Base-by-base conservation (phyloP, 2,329 filamentous ascomycete species). In the Pestalotiopsis sp. region DNA sequence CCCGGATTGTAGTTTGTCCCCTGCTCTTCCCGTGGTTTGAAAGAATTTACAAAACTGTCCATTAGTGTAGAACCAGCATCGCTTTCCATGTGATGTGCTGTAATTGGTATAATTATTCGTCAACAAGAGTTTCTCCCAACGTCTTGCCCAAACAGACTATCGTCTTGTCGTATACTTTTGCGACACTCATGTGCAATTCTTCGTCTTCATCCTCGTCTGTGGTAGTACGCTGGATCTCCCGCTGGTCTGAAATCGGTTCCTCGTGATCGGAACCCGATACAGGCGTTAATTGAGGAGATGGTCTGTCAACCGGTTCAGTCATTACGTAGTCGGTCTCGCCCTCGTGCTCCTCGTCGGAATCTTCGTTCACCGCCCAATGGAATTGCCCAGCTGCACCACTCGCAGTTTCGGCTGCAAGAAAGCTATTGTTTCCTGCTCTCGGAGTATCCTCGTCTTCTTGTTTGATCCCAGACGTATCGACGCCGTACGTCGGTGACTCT, bases 91-190 rank as follows among this genome's bases (percentile, higher is more conserved):
- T 59, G 57, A 23, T 36, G 25, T 58, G 57, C 27, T 31, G 17
- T 39, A 36, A 27, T 20, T 2, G 59, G 25, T 11, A 36, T 36
- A 36, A 27, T 60, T 23, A 59, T 31, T 71, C 67, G 49, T 68
- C 70, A 20, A 70, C 58, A 31, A 71, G 59, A 13, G 70, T 64
- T 64, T 83, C 82, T 14, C 87, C 90, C 36, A 96, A 79, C 12
- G 87, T 85, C 74, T 91, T 90, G 0, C 92, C 93, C 14, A 97
- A 80, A 75, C 92, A 86, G 52, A 93, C 87, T 72, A 97, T 88
- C 0, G 93, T 96, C 74, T 87, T 87, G 78, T 96, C 93, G 80
- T 96, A 97, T 2, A 97, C 90, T 71, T 86, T 87, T 0, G 90
- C 93, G 64, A 92, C 88, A 71, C 92, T 90, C 85, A 95, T 89